Percentiles rank a stretch among this genome's conserved stretches.
Conservation (phyloP, 2,329 filamentous ascomycete genomes). For the Blastomyces parvus region DNA sequence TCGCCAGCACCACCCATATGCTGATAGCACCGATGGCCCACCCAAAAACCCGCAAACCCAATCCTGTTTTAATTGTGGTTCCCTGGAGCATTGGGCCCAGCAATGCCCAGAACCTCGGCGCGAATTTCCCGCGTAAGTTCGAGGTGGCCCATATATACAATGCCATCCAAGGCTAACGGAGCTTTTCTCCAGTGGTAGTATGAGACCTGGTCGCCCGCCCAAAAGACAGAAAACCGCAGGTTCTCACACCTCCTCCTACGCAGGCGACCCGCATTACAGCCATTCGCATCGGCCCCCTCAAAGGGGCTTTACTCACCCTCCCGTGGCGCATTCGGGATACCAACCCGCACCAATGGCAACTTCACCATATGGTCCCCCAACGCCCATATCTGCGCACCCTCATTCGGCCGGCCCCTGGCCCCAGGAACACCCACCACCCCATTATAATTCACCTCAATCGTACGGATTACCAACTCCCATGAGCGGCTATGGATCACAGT, state of each 20-base stretch:
- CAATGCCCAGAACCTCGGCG: conserved; percentile 27
- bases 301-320: conserved; percentile 17
- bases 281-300: conserved; percentile 17
- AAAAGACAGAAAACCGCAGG: conserved; percentile 22
- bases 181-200: conserved; percentile 13
- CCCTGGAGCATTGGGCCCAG: conserved; percentile 26
- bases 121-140: conserved; percentile 25
- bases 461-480: conserved; percentile 17
- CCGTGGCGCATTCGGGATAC: conserved; percentile 14
- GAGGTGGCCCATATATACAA: not conserved
- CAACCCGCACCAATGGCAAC: conserved; percentile 2
- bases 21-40: conserved; percentile 9
- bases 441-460: conserved; percentile 19
- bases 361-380: conserved; percentile 16
- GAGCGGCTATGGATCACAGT: conserved; percentile 17
- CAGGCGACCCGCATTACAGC: conserved; percentile 17
- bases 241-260: conserved; percentile 17
- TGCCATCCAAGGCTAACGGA: conserved; percentile 10
- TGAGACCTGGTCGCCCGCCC: conserved; percentile 17
- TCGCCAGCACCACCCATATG: conserved; percentile 10
- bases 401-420: conserved; percentile 18
- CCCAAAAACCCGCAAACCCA: conserved; percentile 15
- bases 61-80: conserved; percentile 29
- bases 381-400: conserved; percentile 16
- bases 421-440: conserved; percentile 14